Percentiles rank a stretch among this genome's conserved stretches.
phyloP scores from a whole-genome alignment of 164 flowering plant genomes.

The Pachysandra terminalis region DNA sequence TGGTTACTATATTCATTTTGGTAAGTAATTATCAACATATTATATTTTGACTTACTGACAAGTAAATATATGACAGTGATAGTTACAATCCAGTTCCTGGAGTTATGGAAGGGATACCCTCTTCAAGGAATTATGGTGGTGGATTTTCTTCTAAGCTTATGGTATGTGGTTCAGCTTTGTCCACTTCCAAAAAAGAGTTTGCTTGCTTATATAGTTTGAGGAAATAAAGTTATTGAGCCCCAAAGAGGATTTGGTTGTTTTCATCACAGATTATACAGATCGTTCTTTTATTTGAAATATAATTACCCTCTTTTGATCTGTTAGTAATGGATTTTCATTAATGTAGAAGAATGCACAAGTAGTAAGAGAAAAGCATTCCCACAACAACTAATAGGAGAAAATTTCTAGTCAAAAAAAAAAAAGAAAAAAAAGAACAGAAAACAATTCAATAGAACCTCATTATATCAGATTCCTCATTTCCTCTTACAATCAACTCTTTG shows the following conservation, averaged over 20 bases:
- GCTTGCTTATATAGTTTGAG: background rate
- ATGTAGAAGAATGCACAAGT: background rate
- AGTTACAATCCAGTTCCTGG: conserved; percentile 96
- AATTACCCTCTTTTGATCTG: background rate
- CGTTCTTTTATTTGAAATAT: background rate
- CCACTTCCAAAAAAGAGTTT: background rate
- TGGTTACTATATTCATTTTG: too few species aligned
- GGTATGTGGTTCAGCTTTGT: conserved; percentile 40
- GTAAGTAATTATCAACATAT: background rate
- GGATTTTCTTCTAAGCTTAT: conserved; percentile 91
- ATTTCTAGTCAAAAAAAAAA: too few species aligned
- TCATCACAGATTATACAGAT: background rate
- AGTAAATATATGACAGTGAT: conserved; percentile 51
- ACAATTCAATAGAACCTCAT: background rate
- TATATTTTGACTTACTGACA: background rate
- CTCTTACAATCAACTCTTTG: background rate
- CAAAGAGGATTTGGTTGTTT: background rate
- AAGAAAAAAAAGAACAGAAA: too few species aligned
- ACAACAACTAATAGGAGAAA: too few species aligned
- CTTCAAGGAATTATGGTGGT: conserved; percentile 83
- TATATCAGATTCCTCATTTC: background rate
- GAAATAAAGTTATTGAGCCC: background rate
- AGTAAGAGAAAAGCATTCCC: background rate
- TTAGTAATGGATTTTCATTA: background rate
- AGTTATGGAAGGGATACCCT: conserved; percentile 89